Conservation (phyloP, 108 stramenopile species). For the Discostella pseudostelligera region DNA sequence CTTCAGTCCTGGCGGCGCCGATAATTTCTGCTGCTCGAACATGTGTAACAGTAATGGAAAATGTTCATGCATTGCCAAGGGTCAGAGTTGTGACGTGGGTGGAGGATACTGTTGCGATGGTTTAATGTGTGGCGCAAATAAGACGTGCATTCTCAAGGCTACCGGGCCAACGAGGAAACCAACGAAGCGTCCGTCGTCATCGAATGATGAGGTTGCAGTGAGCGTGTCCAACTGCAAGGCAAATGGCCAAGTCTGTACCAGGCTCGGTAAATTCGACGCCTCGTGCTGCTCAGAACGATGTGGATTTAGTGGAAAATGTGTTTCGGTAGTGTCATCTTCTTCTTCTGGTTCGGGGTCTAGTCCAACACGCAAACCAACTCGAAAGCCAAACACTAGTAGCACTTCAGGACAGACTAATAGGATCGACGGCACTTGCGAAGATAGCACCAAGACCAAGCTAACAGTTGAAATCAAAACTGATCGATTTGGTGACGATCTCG, state of each 20-base stretch:
- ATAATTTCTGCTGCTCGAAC: slow-evolving; percentile 27
- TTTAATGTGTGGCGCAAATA: neutral
- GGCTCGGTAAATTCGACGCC: too few species aligned
- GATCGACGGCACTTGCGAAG: slow-evolving; percentile 4
- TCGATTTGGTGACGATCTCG: slow-evolving; percentile 24
- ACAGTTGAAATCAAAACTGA: slow-evolving; percentile 39
- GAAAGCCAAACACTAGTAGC: neutral
- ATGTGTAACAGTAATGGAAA: slow-evolving; percentile 15
- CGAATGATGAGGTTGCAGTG: too few species aligned
- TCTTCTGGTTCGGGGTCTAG: too few species aligned
- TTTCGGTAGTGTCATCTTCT: too few species aligned
- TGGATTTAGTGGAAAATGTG: too few species aligned
- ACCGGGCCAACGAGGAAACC: too few species aligned
- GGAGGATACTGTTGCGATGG: slow-evolving; percentile 1
- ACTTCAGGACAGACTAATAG: slow-evolving; percentile 5
- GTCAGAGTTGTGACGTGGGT: slow-evolving; percentile 1
- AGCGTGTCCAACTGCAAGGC: too few species aligned
- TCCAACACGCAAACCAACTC: neutral
- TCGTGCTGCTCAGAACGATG: too few species aligned
- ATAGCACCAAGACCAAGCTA: slow-evolving; percentile 21
- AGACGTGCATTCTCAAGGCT: neutral
- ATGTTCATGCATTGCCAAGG: slow-evolving; percentile 2
- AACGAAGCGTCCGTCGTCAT: too few species aligned
- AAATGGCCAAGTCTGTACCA: neutral
- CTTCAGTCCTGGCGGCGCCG: slow-evolving; percentile 17